These are phyloP conservation scores for Lactarius akahatsu DNA, from an alignment of 768 basidiomycete genomes.

Conservation along the genomic window DNA sequence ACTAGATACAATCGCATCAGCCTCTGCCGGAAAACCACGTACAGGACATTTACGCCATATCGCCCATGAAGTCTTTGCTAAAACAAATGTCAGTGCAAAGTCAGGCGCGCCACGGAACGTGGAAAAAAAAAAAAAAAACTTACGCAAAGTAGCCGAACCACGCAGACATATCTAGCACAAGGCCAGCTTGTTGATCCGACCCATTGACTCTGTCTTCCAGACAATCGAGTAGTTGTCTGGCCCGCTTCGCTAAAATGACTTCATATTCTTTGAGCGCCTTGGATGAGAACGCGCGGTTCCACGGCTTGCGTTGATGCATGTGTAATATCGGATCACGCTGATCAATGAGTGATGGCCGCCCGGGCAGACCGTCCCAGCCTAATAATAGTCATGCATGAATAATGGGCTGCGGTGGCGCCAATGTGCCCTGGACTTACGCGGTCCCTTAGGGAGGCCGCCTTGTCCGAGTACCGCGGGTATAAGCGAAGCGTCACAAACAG, in stretches of 20 bases:
- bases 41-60: slow-evolving; percentile 41
- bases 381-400: not conserved
- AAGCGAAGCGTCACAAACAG: slow-evolving; percentile 17
- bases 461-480: slow-evolving; percentile 14
- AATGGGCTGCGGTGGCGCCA: not conserved
- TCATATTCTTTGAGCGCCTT: slow-evolving; percentile 47
- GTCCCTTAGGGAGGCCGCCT: slow-evolving; percentile 27
- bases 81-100: not conserved
- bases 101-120: not conserved
- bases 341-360: slow-evolving; percentile 33
- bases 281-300: slow-evolving; percentile 45
- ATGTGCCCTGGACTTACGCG: slow-evolving; percentile 11
- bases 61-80: slow-evolving; percentile 51
- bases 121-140: slow-evolving; percentile 22
- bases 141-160: slow-evolving; percentile 43
- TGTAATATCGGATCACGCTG: slow-evolving; percentile 41
- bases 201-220: slow-evolving; percentile 22
- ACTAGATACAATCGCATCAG: slow-evolving; percentile 20
- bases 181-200: slow-evolving; percentile 17
- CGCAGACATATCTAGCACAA: slow-evolving; percentile 36
- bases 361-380: slow-evolving; percentile 22
- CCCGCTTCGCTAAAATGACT: slow-evolving; percentile 38
- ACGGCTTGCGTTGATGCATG: slow-evolving; percentile 41
- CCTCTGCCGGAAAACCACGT: not conserved
- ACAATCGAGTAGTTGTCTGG: slow-evolving; percentile 35